A percentile compares a stretch with the other conserved stretches of the same genome.
phyloP scores from a whole-genome alignment of 1,284 basidiomycete species.

The Cystobasidium slooffiae region DNA sequence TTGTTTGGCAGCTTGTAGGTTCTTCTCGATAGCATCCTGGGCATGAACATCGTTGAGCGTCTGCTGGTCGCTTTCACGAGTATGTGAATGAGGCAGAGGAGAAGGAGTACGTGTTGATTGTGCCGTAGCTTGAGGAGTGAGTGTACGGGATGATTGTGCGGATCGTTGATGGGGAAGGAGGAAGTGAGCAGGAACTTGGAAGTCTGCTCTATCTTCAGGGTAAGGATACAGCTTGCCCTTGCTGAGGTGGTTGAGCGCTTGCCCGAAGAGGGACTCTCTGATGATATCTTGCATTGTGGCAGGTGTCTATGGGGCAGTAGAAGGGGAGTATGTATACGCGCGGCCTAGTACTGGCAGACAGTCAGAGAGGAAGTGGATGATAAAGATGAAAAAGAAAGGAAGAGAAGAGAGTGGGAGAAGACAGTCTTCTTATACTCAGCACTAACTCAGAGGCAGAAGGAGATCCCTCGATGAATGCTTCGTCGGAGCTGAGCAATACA shows the following conservation, averaged over 20 bases:
- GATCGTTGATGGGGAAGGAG: slow-evolving; percentile 24
- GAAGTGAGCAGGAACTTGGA: slow-evolving; percentile 46
- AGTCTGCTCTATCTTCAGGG: slow-evolving; percentile 49
- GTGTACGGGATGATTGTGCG: background rate
- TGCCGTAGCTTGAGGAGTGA: background rate
- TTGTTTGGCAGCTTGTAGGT: slow-evolving; percentile 7
- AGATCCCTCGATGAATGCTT: no score
- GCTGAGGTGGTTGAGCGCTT: slow-evolving; percentile 48
- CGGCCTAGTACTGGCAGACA: no score
- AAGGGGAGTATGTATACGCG: background rate
- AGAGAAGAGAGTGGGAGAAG: no score
- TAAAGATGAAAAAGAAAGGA: no score
- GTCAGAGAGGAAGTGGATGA: no score
- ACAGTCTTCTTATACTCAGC: no score
- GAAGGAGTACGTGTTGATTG: slow-evolving; percentile 28
- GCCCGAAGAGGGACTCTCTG: slow-evolving; percentile 49
- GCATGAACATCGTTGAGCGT: slow-evolving; percentile 22
- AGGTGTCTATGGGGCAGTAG: background rate
- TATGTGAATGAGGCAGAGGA: background rate
- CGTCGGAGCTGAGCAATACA: no score
- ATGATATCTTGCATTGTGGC: slow-evolving; percentile 42
- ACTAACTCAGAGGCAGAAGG: no score
- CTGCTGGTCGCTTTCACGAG: slow-evolving; percentile 27
- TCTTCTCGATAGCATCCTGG: slow-evolving; percentile 23
- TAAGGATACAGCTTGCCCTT: slow-evolving; percentile 47